Conservation (phyloP, 768 basidiomycete species). For the Cantharellus anzutake region DNA sequence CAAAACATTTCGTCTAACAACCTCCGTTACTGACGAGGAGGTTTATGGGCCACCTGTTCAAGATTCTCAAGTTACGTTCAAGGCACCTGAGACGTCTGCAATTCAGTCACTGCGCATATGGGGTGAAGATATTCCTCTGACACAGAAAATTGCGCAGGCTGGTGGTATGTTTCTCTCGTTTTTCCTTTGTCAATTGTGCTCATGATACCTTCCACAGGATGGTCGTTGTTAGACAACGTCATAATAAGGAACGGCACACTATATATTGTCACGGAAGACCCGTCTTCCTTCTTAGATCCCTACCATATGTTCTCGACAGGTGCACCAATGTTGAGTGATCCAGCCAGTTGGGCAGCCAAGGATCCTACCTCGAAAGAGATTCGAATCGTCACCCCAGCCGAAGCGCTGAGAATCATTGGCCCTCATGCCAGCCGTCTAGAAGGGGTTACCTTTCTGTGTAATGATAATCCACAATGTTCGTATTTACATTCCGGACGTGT, state of each 20-base stretch:
- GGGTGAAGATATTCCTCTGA: neutral
- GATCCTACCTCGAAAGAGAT: slow-evolving; percentile 49
- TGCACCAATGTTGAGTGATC: slow-evolving; percentile 32
- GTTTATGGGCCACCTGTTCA: neutral
- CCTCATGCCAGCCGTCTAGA: slow-evolving; percentile 43
- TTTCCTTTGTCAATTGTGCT: neutral
- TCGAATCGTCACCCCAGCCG: slow-evolving; percentile 34
- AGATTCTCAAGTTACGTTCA: neutral
- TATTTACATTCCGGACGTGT: slow-evolving; percentile 30
- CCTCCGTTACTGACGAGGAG: neutral
- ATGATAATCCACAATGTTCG: slow-evolving; percentile 70
- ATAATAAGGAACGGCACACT: slow-evolving; percentile 63
- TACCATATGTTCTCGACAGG: slow-evolving; percentile 2
- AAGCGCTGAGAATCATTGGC: slow-evolving; percentile 48
- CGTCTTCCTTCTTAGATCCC: slow-evolving; percentile 25
- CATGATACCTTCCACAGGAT: slow-evolving; percentile 29
- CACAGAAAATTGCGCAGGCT: neutral
- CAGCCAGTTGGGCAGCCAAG: slow-evolving; percentile 43
- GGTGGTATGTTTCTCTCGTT: neutral
- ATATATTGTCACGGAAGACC: slow-evolving; percentile 37
- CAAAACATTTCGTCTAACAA: neutral
- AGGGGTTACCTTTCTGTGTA: slow-evolving; percentile 55
- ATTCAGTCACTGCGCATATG: neutral
- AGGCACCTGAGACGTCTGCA: neutral
- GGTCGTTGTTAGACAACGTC: slow-evolving; percentile 69